phyloP scores from a whole-genome alignment of 495 filamentous ascomycete genomes.

The Annulohypoxylon moriforme region DNA sequence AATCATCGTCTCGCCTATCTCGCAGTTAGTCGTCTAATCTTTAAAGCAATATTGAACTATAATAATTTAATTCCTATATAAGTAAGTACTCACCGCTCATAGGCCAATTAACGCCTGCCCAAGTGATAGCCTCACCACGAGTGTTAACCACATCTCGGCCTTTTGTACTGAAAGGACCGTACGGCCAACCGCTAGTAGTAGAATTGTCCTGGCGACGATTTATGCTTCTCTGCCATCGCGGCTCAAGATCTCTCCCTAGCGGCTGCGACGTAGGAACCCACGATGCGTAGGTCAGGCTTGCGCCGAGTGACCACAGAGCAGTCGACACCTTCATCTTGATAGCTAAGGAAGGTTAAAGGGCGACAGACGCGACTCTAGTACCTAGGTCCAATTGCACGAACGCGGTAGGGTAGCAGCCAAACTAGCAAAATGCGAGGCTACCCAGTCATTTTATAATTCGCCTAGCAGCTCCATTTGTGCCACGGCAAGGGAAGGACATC shows the following conservation, averaged over 20 bases:
- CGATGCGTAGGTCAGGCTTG: constrained; percentile 26
- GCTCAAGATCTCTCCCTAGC: constrained; percentile 16
- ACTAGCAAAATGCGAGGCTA: background rate
- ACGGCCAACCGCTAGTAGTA: constrained; percentile 42
- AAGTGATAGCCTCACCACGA: constrained; percentile 57
- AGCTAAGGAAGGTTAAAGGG: background rate
- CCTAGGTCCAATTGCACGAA: background rate
- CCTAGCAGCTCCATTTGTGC: background rate
- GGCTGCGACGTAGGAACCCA: constrained; percentile 20
- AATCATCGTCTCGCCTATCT: constrained; percentile 64
- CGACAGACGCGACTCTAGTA: background rate
- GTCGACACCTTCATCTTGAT: constrained; percentile 27
- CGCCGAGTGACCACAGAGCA: constrained; percentile 21
- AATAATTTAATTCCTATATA: background rate
- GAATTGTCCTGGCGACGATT: constrained; percentile 30
- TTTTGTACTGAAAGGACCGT: constrained; percentile 49
- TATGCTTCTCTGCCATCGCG: constrained; percentile 26
- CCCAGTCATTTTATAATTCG: constrained; percentile 17
- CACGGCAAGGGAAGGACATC: constrained; percentile 12
- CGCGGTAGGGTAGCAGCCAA: background rate
- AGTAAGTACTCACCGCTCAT: constrained; percentile 42
- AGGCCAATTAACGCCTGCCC: constrained; percentile 68
- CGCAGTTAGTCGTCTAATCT: background rate
- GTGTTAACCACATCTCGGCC: constrained; percentile 62
- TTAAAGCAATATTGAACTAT: background rate